These are phyloP conservation scores for Dinochytrium kinnereticum DNA, from an alignment of 371 early-diverging fungal genomes.

Conservation along the genomic window DNA sequence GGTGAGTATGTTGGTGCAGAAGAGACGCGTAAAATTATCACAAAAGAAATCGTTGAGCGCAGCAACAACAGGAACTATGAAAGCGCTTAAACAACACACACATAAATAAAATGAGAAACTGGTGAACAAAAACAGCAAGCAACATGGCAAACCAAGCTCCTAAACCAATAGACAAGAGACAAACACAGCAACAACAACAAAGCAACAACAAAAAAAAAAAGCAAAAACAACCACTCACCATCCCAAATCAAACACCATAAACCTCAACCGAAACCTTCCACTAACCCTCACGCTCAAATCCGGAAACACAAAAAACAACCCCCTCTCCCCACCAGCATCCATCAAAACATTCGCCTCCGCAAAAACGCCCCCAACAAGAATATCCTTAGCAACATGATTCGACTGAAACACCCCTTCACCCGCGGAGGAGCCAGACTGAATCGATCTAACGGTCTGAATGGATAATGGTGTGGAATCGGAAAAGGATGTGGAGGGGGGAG, in stretches of 20 bases:
- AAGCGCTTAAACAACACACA: too few species aligned
- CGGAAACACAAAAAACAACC: constrained; percentile 41
- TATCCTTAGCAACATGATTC: too few species aligned
- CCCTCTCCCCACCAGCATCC: constrained; percentile 27
- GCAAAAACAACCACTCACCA: constrained; percentile 1
- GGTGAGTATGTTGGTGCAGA: too few species aligned
- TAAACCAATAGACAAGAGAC: too few species aligned
- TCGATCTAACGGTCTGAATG: too few species aligned
- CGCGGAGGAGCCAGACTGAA: too few species aligned
- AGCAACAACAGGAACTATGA: too few species aligned
- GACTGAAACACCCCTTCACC: too few species aligned
- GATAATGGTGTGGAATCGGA: background rate
- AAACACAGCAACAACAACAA: too few species aligned
- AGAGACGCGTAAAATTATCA: too few species aligned
- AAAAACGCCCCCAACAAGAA: constrained; percentile 66
- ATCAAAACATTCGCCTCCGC: constrained; percentile 61
- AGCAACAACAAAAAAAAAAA: constrained; percentile 26
- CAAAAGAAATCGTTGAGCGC: too few species aligned
- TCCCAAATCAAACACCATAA: constrained; percentile 31
- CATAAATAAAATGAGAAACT: background rate
- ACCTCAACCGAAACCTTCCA: constrained; percentile 35
- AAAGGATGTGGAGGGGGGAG: background rate
- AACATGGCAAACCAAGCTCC: too few species aligned
- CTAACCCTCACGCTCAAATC: constrained; percentile 38
- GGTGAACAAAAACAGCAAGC: background rate